Percentiles rank a stretch among this genome's conserved stretches.
phyloP scores from a whole-genome alignment of 129 eudicot genomes.

The Artemisia argyi region DNA sequence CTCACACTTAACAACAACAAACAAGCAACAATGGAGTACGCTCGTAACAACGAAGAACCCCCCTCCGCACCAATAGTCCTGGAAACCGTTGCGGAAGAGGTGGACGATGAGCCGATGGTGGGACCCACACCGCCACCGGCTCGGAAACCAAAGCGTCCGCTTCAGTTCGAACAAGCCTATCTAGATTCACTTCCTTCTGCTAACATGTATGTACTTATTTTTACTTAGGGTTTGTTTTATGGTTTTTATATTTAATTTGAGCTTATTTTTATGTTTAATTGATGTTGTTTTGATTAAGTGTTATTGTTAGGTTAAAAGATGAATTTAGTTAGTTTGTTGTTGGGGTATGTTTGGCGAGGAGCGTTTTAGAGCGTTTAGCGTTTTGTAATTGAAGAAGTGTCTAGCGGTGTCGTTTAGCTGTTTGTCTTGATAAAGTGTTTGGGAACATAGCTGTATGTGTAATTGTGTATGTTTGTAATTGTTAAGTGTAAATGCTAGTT shows the following conservation, averaged over 20 bases:
- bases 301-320: no score
- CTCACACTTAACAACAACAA: no score
- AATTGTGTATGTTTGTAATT: no score
- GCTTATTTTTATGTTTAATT: not conserved
- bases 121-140: slow-evolving; percentile 82
- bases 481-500: no score
- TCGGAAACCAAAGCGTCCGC: slow-evolving; percentile 83
- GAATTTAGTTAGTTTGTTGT: no score
- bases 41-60: slow-evolving; percentile 28
- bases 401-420: no score
- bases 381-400: no score
- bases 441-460: no score
- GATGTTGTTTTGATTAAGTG: not conserved
- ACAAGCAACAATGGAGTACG: slow-evolving; percentile 34
- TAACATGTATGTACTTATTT: slow-evolving; percentile 51
- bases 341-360: no score
- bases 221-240: not conserved
- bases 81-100: slow-evolving; percentile 32
- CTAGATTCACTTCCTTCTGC: slow-evolving; percentile 95
- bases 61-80: no score
- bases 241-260: not conserved
- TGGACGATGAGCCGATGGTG: slow-evolving; percentile 57
- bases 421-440: no score
- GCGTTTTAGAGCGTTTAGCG: no score
- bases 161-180: slow-evolving; percentile 91